These are phyloP conservation scores for Pseudocercospora fuligena DNA, from an alignment of 2,329 filamentous ascomycete genomes.

Conservation along the genomic window DNA sequence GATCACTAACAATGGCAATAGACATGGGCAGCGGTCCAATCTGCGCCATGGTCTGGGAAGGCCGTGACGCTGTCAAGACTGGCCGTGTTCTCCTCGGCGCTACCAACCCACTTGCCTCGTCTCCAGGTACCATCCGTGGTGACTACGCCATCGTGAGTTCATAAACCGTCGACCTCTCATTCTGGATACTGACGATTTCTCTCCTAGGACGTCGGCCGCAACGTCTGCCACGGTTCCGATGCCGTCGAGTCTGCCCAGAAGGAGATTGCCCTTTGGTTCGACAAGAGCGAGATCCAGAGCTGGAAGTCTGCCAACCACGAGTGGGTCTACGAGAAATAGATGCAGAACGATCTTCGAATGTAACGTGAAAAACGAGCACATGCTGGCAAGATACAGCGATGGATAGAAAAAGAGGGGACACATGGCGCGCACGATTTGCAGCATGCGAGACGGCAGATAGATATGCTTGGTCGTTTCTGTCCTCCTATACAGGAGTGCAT, in stretches of 20 bases:
- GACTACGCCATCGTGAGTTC: conserved; percentile 73
- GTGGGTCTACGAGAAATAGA: conserved; percentile 95
- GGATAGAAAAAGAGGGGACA: conserved; percentile 6
- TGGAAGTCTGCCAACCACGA: conserved; percentile 84
- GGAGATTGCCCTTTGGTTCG: conserved; percentile 99
- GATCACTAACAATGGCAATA: neutral
- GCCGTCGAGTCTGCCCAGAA: conserved; percentile 98
- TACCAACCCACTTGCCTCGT: conserved; percentile 95
- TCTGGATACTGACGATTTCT: conserved; percentile 19
- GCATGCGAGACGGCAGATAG: neutral
- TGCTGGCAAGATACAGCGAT: neutral
- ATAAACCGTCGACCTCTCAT: neutral
- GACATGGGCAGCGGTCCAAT: conserved; percentile 98
- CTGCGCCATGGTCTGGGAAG: conserved; percentile 99
- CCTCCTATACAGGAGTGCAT: neutral
- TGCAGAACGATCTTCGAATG: conserved; percentile 1
- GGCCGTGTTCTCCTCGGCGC: conserved; percentile 95
- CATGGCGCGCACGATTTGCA: neutral
- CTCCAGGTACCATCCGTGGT: conserved; percentile 97
- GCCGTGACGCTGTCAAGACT: conserved; percentile 98
- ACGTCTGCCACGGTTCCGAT: conserved; percentile 99
- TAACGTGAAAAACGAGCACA: conserved; percentile 1
- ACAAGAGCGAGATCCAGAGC: conserved; percentile 78
- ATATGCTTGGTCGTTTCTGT: neutral
- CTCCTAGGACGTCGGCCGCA: conserved; percentile 78